A percentile compares a stretch with the other conserved stretches of the same genome.
phyloP scores from a whole-genome alignment of 805 yeast species.

The Candida ulmi region DNA sequence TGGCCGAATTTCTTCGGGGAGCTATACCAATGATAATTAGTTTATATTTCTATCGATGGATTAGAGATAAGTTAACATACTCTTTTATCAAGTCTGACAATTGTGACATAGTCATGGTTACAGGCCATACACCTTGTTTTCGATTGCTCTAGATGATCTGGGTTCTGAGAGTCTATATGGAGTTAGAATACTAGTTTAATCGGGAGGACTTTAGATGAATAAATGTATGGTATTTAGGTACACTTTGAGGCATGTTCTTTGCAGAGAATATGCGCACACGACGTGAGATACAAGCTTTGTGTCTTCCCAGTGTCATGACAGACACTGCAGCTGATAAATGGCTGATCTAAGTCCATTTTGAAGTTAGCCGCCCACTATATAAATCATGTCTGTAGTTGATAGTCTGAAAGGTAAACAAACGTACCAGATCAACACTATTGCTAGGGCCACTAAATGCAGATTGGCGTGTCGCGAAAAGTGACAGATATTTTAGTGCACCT shows the following conservation, averaged over 20 bases:
- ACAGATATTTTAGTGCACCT: no score
- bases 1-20: constrained; percentile 17
- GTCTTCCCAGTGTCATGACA: constrained; percentile 23
- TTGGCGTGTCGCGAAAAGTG: no score
- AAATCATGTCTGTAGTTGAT: no score
- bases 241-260: constrained; percentile 23
- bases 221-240: constrained; percentile 1
- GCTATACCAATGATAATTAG: not conserved
- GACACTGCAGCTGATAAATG: constrained; percentile 27
- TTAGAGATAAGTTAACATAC: not conserved
- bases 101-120: constrained; percentile 11
- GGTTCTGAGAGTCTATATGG: constrained; percentile 1
- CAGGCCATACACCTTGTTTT: constrained; percentile 14
- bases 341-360: constrained; percentile 19
- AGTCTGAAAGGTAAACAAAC: no score
- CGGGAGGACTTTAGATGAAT: no score
- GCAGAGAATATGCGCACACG: constrained; percentile 35
- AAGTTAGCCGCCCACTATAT: constrained; percentile 1
- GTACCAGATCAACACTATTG: no score
- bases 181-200: no score
- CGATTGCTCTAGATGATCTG: constrained; percentile 2
- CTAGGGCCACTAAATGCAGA: no score
- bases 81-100: constrained; percentile 12
- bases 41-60: not conserved
- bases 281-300: constrained; percentile 26